Evolutionary conservation across 164 flowering plant genomes (phyloP), one percentile per base, ranked within the genome.

Genomic region (Dillenia turbinata): DNA sequence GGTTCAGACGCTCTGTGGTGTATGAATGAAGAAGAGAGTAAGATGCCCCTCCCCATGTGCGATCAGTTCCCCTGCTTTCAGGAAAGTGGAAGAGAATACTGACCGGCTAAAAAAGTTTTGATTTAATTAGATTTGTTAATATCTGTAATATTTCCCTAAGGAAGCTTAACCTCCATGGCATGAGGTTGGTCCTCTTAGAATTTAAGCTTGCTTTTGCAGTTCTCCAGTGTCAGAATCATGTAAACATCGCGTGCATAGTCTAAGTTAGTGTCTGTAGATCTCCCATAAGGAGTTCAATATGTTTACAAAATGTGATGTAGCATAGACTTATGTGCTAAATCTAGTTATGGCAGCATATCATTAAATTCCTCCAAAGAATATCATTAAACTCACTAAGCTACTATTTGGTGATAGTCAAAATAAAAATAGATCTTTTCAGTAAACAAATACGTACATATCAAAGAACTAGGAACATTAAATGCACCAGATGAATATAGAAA

Each of bases 1-100:
- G 66, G 75, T 54, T 71, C 71, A n/a, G 87, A 79, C 62, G 62
- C 87, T 12, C 70, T 83, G 9, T 93, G 94, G 96, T 78, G 57
- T 54, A 75, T 79, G 74, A 82, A 79, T 47, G 88, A 79, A 55
- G 88, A 85, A 62, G 84, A 77, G 44, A 73, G 72, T 52, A 79
- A 77, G 77, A 70, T 78, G 71, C 62, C 73, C 55, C 57, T 69
- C 58, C 74, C 85, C 3, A 58, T 67, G 59, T 49, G 54, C 45
- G 16, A 58, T 15, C 10, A 77, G 78, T 65, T 81, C 63, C 61
- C 66, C 67, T 61, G 57, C 64, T 64, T 51, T 79, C 52, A 64
- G 71, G 48, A 57, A 69, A 52, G 71, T 66, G 15, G 53, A 54
- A 49, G 53, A 46, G 56, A 50, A 54, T 61, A 66, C 52, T 74